Base-by-base conservation (phyloP, 2,329 filamentous ascomycete genomes). In the Alternaria alternata region DNA sequence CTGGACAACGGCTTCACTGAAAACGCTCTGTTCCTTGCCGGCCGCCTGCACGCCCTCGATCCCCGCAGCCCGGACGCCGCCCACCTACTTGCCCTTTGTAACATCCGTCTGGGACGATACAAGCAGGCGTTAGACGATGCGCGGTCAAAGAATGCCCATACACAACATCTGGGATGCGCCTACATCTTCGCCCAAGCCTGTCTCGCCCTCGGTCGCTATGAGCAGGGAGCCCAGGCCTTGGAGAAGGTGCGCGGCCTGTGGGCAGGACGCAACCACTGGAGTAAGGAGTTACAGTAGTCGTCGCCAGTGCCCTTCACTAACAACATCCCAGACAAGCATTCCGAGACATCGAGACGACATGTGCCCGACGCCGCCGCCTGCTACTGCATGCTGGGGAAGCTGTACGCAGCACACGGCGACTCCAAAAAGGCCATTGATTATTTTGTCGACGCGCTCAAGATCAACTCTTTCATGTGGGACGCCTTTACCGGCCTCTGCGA, bases 401-500 rank as follows among this genome's bases (percentile, higher is more conserved):
- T 99, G 28, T 94, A 93, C 81, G 88, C 91, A 49, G 92, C 87
- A 3, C 90, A 95, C 70, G 91, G 86, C 62, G 87, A 97, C 69
- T 86, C 92, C 71, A 91, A 91, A 72, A 93, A 92, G 78, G 94
- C 95, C 7, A 88, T 94, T 16, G 87, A 91, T 66, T 93, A 88
- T 77, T 98, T 95, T 75, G 93, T 96, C 67, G 93, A 96, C 61
- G 88, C 94, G 6, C 82, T 99, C 70, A 96, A 94, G 79, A 79
- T 89, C 55, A 99, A 98, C 73, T 94, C 95, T 1, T 94, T 98
- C 79, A 95, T 97, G 87, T 99, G 95, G 95, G 95, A 99, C 82
- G 94, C 94, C 0, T 98, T 98, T 72, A 89, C 90, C 22, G 90
- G 88, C 16, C 85, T 99, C 7, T 97, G 94, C 75, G 93, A 97